A percentile compares a stretch with the other conserved stretches of the same genome.
phyloP scores from a whole-genome alignment of 2,329 filamentous ascomycete genomes.

The Chaetomium globosum region DNA sequence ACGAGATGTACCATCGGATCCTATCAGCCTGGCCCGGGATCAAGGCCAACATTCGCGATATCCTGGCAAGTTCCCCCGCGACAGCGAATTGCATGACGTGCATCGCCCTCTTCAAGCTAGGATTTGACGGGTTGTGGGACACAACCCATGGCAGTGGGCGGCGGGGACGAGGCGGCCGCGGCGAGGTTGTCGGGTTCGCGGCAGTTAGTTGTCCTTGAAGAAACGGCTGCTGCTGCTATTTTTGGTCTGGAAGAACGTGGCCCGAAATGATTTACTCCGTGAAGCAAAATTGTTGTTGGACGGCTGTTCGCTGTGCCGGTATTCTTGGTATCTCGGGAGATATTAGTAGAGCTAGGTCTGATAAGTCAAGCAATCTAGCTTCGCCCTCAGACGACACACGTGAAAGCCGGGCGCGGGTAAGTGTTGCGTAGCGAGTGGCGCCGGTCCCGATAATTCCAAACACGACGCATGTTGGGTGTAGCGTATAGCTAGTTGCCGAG shows the following conservation, averaged over 20 bases:
- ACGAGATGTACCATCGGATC: neutral
- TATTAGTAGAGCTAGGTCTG: neutral
- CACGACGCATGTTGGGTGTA: no score
- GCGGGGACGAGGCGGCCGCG: no score
- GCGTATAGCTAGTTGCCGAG: no score
- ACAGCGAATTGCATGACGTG: constrained; percentile 2
- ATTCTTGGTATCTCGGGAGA: no score
- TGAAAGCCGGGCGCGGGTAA: neutral
- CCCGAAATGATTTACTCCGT: no score
- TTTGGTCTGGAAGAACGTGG: no score
- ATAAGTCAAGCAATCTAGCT: neutral
- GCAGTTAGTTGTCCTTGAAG: no score
- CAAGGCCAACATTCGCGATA: neutral
- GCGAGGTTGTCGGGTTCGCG: no score
- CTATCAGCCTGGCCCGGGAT: constrained; percentile 1
- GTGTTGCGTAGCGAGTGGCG: neutral
- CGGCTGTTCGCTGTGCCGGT: no score
- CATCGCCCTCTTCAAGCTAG: constrained; percentile 10
- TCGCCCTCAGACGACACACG: neutral
- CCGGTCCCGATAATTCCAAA: neutral
- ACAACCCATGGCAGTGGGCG: neutral
- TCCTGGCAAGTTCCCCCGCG: neutral
- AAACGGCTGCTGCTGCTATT: no score
- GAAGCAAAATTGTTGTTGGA: no score
- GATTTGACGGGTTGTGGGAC: neutral